These are phyloP conservation scores for Gossypioides kirkii DNA, from an alignment of 345 rosid genomes.

Conservation along the genomic window DNA sequence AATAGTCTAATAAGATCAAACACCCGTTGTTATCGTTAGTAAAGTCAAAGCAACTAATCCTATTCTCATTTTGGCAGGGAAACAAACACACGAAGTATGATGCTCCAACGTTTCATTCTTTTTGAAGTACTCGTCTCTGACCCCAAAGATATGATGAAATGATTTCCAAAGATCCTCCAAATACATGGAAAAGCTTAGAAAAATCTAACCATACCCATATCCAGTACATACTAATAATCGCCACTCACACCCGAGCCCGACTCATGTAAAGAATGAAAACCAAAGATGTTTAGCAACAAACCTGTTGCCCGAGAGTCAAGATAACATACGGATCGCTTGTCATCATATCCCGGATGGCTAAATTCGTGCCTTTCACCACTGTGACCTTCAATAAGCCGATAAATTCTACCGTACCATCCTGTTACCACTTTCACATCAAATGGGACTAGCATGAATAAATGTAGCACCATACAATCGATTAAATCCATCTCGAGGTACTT, in stretches of 20 bases:
- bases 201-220: no score
- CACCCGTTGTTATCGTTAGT: neutral
- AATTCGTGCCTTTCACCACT: slow-evolving; percentile 61
- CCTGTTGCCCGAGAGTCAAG: slow-evolving; percentile 82
- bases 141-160: no score
- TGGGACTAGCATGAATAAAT: slow-evolving; percentile 10
- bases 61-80: neutral
- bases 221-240: neutral
- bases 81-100: neutral
- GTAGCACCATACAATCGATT: neutral
- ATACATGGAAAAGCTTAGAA: no score
- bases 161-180: no score
- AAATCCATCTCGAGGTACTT: neutral
- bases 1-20: slow-evolving; percentile 40
- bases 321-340: slow-evolving; percentile 93
- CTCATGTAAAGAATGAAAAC: neutral
- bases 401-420: slow-evolving; percentile 83
- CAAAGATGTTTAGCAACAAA: slow-evolving; percentile 21
- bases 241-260: neutral
- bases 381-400: slow-evolving; percentile 80
- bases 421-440: slow-evolving; percentile 31
- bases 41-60: neutral
- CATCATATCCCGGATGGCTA: slow-evolving; percentile 90
- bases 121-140: no score
- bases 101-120: no score